phyloP scores from a whole-genome alignment of 139 green algal genomes.

The Spirogloea muscicola region DNA sequence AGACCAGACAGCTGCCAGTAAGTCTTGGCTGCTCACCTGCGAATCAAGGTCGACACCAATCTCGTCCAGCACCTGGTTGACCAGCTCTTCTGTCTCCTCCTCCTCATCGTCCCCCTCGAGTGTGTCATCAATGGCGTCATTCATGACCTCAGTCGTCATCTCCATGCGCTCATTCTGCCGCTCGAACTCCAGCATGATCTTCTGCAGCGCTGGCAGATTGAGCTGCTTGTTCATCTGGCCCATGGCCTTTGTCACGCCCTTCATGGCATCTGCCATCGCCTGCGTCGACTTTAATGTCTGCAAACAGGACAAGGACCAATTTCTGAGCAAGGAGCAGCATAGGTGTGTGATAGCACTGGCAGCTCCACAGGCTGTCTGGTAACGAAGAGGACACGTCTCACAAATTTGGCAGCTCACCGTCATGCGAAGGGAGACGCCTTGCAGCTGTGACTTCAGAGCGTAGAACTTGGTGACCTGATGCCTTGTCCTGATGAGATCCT shows the following conservation, averaged over 20 bases:
- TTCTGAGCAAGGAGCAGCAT: too few relatives aligned
- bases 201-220: constrained; percentile 72
- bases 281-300: constrained; percentile 97
- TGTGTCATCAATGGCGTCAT: constrained; percentile 88
- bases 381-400: too few relatives aligned
- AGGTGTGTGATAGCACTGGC: too few relatives aligned
- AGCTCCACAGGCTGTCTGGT: too few relatives aligned
- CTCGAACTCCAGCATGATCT: constrained; percentile 97
- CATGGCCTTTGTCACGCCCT: constrained; percentile 89
- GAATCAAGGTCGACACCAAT: constrained; percentile 46
- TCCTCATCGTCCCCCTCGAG: constrained; percentile 91
- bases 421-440: constrained; percentile 91
- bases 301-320: too few relatives aligned
- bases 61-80: constrained; percentile 67
- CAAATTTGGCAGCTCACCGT: too few relatives aligned
- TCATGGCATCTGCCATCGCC: constrained; percentile 95
- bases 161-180: constrained; percentile 97
- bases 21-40: too few relatives aligned
- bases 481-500: constrained; percentile 93
- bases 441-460: constrained; percentile 90
- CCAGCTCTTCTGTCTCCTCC: constrained; percentile 91
- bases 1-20: too few relatives aligned
- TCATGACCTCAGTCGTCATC: constrained; percentile 95
- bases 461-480: constrained; percentile 98
- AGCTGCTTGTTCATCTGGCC: constrained; percentile 90